phyloP scores from a whole-genome alignment of 2,329 filamentous ascomycete genomes.

The Graphium sp. region DNA sequence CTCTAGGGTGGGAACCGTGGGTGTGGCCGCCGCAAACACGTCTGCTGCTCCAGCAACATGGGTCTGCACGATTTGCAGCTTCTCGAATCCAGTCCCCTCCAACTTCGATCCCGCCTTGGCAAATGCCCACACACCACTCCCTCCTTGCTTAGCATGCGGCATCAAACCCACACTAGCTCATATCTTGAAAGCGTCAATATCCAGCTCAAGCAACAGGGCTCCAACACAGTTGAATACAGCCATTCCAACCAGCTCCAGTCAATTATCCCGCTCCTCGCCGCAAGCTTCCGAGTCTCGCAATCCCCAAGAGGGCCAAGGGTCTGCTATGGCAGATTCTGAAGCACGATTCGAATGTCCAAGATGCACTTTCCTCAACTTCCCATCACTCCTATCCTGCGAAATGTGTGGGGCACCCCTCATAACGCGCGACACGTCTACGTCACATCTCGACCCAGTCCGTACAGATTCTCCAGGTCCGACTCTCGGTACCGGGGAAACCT shows the following conservation, averaged over 20 bases:
- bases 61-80: slow-evolving; percentile 92
- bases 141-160: slow-evolving; percentile 81
- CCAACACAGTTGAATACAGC: not conserved
- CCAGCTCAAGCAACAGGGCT: slow-evolving; percentile 46
- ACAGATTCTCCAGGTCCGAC: slow-evolving; percentile 67
- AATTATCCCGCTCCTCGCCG: slow-evolving; percentile 13
- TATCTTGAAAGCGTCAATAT: slow-evolving; percentile 74
- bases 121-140: slow-evolving; percentile 61
- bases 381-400: slow-evolving; percentile 71
- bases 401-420: slow-evolving; percentile 71
- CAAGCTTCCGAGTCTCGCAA: not conserved
- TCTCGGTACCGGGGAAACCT: slow-evolving; percentile 22
- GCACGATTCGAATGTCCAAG: slow-evolving; percentile 54
- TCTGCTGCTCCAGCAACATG: slow-evolving; percentile 70
- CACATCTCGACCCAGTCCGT: slow-evolving; percentile 21
- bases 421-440: slow-evolving; percentile 26
- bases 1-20: too few relatives aligned
- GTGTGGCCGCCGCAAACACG: not conserved
- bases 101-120: slow-evolving; percentile 83
- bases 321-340: slow-evolving; percentile 5
- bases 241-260: slow-evolving; percentile 1
- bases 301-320: slow-evolving; percentile 3
- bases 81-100: slow-evolving; percentile 80
- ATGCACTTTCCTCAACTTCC: slow-evolving; percentile 89
- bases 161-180: slow-evolving; percentile 78